These are phyloP conservation scores for Lactifluus echinatus DNA, from an alignment of 768 basidiomycete genomes.

Conservation along the genomic window DNA sequence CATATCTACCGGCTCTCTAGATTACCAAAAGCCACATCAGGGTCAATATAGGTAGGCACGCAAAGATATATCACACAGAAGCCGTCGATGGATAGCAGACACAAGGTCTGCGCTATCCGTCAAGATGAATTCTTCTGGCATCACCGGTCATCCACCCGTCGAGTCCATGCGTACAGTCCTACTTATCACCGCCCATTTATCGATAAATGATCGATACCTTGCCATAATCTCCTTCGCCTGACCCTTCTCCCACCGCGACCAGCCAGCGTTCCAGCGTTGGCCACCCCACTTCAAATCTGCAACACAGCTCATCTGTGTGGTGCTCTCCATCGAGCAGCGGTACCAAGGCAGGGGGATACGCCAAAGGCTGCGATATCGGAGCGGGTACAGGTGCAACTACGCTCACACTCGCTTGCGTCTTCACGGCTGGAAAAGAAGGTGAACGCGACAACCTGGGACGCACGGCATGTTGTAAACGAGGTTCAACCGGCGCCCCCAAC, in stretches of 20 bases:
- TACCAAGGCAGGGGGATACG: constrained; percentile 51
- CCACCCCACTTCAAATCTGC: constrained; percentile 79
- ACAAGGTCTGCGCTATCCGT: not conserved
- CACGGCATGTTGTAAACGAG: constrained; percentile 6
- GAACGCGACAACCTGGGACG: constrained; percentile 49
- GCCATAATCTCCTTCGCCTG: constrained; percentile 61
- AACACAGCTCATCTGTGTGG: constrained; percentile 85
- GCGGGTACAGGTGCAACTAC: constrained; percentile 5
- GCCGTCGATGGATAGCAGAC: not conserved
- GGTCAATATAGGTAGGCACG: not conserved
- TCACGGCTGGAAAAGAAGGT: constrained; percentile 44
- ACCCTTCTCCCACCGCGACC: constrained; percentile 46
- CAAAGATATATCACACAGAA: not conserved
- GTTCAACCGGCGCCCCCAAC: constrained; percentile 3
- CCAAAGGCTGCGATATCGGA: constrained; percentile 20
- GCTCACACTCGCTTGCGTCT: constrained; percentile 26
- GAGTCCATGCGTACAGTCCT: not conserved
- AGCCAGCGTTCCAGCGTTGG: constrained; percentile 70
- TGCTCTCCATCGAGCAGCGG: constrained; percentile 78
- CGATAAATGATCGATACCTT: constrained; percentile 72
- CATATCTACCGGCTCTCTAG: too few relatives aligned
- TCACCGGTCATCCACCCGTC: not conserved
- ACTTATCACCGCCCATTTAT: constrained; percentile 29
- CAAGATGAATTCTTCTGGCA: not conserved
- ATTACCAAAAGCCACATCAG: not conserved